Evolutionary conservation across 106 monocot species (phyloP), one percentile per base, ranked within the genome.

Genomic region (Triglochin maritima): DNA sequence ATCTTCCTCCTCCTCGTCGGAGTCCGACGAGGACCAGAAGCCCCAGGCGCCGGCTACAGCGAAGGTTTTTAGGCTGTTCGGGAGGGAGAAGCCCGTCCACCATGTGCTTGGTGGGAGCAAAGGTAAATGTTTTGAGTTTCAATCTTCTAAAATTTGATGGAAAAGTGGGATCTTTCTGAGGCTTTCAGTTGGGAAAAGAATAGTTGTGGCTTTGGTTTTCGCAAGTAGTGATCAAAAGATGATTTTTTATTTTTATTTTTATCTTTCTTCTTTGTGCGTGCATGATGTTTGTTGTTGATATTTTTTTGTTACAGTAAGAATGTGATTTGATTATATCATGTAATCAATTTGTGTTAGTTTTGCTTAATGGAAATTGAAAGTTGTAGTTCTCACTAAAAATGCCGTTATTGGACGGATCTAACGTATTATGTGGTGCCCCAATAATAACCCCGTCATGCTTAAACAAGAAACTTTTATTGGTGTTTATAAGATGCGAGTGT

Each of bases 41-140:
- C 54, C 72, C 46, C 49, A 54, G 71, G 9, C 58, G 16, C 2
- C 7, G 10, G 56, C 71, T 6, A 83, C 81, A 78, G 41, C 60
- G 46, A 85, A 85, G 80, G 66, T 82, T 68, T 74, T 49, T 50
- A 80, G 80, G 66, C 63, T 89, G 66, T 85, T 89, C 60, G 89
- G 89, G 54, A 49, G 89, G 15, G 82, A 89, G 71, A 65, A 66
- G 74, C 80, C 89, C 17, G 80, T 89, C 17, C 82, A 89, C 65
- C 44, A 61, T 47, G 74, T 85, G 50, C 66, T 85, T 62, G 89
- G 89, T 41, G 80, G 82, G 42, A 85, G 89, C 44, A 81, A 81
- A 73, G 48, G 81, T 81, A 60, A 13, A 71, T 2, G 12, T 46
- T 44, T 44, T 7, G 7, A 44, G 12, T 62, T 29, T 45, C 11